Percentiles rank a stretch among this genome's conserved stretches.
Conservation (phyloP, 345 rosid genomes). For the Dovyalis caffra region DNA sequence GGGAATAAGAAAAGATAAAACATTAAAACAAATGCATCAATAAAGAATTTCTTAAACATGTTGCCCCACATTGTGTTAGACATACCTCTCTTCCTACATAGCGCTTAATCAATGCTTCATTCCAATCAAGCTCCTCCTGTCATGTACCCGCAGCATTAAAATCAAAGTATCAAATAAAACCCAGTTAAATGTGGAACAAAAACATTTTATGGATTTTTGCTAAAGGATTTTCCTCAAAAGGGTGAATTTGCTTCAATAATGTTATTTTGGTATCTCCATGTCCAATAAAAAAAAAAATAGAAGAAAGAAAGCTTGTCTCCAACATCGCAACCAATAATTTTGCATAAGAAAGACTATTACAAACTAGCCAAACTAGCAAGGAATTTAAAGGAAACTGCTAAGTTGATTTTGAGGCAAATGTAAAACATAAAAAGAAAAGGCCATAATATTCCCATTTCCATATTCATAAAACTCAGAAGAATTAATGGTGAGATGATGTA, state of each 20-base stretch:
- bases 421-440: background rate
- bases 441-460: background rate
- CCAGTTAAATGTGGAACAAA: background rate
- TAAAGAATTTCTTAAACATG: background rate
- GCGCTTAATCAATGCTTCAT: slow-evolving; percentile 56
- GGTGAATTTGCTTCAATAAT: too few species aligned
- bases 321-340: too few species aligned
- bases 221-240: background rate
- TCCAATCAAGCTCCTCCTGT: slow-evolving; percentile 91
- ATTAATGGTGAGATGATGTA: background rate
- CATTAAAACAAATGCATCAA: background rate
- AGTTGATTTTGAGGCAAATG: background rate
- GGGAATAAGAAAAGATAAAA: background rate
- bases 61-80: background rate
- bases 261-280: too few species aligned
- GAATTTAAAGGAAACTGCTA: too few species aligned
- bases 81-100: slow-evolving; percentile 86
- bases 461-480: too few species aligned
- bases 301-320: too few species aligned
- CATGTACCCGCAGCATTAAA: slow-evolving; percentile 17
- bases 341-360: too few species aligned
- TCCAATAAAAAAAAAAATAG: too few species aligned
- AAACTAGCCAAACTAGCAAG: too few species aligned
- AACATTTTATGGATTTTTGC: background rate
- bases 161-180: background rate